A percentile compares a stretch with the other conserved stretches of the same genome.
phyloP scores from a whole-genome alignment of 2,329 filamentous ascomycete genomes.

The Xylaria sp. region DNA sequence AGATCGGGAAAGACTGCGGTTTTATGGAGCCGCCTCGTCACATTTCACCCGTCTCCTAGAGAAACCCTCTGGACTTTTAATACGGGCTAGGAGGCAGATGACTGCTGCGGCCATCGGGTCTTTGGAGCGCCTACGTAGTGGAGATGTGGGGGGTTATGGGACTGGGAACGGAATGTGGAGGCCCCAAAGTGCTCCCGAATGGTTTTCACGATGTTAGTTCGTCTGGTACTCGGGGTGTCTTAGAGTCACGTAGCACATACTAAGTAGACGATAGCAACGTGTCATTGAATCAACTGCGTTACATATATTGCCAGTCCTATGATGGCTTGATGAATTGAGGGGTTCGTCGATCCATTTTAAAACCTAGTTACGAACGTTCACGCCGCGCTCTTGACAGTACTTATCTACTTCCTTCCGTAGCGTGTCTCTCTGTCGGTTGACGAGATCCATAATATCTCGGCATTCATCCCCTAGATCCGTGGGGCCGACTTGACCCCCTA shows the following conservation, averaged over 20 bases:
- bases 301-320: not conserved
- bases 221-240: not conserved
- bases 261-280: constrained; percentile 19
- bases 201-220: constrained; percentile 22
- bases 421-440: constrained; percentile 71
- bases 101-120: constrained; percentile 11
- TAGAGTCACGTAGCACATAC: constrained; percentile 8
- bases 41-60: constrained; percentile 13
- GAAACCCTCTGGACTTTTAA: constrained; percentile 2
- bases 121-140: constrained; percentile 15
- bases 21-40: constrained; percentile 15
- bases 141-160: constrained; percentile 31
- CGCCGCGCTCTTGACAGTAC: constrained; percentile 73
- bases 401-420: constrained; percentile 79
- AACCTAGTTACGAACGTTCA: constrained; percentile 28
- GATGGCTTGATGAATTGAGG: not conserved
- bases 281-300: constrained; percentile 1
- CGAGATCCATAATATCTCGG: constrained; percentile 74
- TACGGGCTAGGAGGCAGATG: constrained; percentile 17
- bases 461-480: constrained; percentile 59
- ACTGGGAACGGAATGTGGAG: constrained; percentile 29
- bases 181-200: constrained; percentile 22
- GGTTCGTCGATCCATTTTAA: not conserved
- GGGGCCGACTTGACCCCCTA: constrained; percentile 52
- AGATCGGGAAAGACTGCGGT: constrained; percentile 27